These are phyloP conservation scores for Neoarthrinium moseri DNA, from an alignment of 2,329 filamentous ascomycete species.

Conservation along the genomic window DNA sequence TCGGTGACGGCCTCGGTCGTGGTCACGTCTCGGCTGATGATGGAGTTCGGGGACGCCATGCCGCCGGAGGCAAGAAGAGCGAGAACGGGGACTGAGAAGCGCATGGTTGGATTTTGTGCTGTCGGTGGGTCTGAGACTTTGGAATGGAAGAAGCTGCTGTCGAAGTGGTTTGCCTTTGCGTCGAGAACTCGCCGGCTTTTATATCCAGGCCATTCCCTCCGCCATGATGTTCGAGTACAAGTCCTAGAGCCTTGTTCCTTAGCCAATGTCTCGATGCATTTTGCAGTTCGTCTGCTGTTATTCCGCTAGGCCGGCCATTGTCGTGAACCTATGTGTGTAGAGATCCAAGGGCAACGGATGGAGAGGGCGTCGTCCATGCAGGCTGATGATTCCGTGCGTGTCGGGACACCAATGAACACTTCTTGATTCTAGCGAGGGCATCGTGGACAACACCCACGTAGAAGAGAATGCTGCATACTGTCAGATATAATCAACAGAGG, in stretches of 20 bases:
- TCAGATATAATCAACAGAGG: background rate
- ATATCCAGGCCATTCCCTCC: background rate
- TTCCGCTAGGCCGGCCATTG: background rate
- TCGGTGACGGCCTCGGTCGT: background rate
- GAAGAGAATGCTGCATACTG: background rate
- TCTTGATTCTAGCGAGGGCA: background rate
- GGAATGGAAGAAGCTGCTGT: background rate
- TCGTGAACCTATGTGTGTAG: background rate
- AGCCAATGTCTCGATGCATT: background rate
- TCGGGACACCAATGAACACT: background rate
- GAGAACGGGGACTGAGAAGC: background rate
- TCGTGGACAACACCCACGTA: background rate
- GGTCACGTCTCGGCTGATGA: background rate
- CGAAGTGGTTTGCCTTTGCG: background rate
- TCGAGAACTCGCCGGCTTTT: background rate
- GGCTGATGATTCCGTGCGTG: background rate
- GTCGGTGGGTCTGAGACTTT: background rate
- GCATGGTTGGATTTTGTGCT: background rate
- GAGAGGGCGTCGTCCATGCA: background rate
- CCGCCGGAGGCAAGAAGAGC: conserved; percentile 1
- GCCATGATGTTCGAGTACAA: background rate
- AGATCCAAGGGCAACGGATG: background rate
- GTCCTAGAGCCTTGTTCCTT: background rate
- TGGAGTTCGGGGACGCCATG: background rate
- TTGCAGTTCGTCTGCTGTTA: background rate